Conservation (phyloP, 345 rosid genomes). For the Brassica rapa region DNA sequence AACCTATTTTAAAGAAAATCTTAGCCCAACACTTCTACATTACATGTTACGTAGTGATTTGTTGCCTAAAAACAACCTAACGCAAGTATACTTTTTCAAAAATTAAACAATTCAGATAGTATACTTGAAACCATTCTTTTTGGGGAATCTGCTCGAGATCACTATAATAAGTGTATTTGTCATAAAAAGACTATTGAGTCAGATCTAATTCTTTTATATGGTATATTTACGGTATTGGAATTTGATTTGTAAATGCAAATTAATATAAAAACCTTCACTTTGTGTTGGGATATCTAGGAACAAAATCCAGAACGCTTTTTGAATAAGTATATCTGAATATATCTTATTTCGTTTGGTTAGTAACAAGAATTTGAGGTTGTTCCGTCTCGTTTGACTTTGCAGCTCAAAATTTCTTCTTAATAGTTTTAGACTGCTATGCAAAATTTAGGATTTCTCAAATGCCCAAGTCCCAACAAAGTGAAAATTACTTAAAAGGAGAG, state of each 20-base stretch:
- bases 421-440: background rate
- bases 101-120: background rate
- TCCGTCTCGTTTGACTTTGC: conserved; percentile 2
- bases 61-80: background rate
- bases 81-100: background rate
- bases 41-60: background rate
- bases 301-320: background rate
- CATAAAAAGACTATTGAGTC: background rate
- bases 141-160: background rate
- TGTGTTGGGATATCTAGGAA: background rate
- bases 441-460: background rate
- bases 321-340: background rate
- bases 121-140: background rate
- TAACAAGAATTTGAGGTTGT: background rate
- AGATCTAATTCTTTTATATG: background rate
- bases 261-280: background rate
- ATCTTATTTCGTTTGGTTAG: background rate
- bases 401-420: background rate
- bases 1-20: background rate
- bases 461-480: conserved; percentile 13
- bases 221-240: background rate
- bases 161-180: background rate
- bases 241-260: background rate
- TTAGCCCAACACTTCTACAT: background rate
- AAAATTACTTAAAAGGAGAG: background rate